These are phyloP conservation scores for Auriscalpium orientale DNA, from an alignment of 768 basidiomycete genomes.

Conservation along the genomic window DNA sequence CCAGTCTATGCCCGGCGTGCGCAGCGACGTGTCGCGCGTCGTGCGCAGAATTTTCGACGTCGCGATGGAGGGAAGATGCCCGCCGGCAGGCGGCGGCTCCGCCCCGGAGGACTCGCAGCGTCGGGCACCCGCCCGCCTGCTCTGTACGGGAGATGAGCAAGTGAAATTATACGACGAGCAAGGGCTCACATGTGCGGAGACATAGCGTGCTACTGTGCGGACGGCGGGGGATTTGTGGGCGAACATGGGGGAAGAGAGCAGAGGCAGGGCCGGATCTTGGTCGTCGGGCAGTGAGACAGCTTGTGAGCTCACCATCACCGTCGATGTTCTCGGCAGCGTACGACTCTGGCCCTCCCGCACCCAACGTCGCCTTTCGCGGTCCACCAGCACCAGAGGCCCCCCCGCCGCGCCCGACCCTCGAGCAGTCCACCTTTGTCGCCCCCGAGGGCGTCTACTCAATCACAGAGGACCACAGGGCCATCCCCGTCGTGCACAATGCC, in stretches of 20 bases:
- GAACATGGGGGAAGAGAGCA: conserved; percentile 17
- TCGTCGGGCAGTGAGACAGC: conserved; percentile 1
- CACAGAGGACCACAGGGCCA: conserved; percentile 78
- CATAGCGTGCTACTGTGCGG: conserved; percentile 12
- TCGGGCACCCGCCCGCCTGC: conserved; percentile 1
- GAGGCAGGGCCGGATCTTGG: neutral
- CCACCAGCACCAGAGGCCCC: conserved; percentile 12
- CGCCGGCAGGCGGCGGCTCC: conserved; percentile 72
- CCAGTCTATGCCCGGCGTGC: conserved; percentile 70
- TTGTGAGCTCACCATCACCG: conserved; percentile 15
- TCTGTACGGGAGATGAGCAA: neutral
- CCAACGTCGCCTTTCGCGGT: neutral
- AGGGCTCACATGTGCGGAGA: conserved; percentile 7
- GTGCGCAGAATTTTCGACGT: conserved; percentile 56
- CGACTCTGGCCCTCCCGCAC: conserved; percentile 3
- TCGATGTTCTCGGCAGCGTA: conserved; percentile 9
- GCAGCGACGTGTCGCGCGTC: conserved; percentile 64
- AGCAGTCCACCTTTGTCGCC: conserved; percentile 77
- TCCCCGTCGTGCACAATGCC: conserved; percentile 32
- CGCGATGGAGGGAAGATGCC: conserved; percentile 66
- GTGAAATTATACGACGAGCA: neutral
- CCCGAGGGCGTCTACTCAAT: conserved; percentile 88
- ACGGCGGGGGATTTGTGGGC: conserved; percentile 8
- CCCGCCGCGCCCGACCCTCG: conserved; percentile 34
- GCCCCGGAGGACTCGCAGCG: conserved; percentile 27